Evolutionary conservation across 1,284 basidiomycete genomes (phyloP).

Genomic region (Puccinia polysora): DNA sequence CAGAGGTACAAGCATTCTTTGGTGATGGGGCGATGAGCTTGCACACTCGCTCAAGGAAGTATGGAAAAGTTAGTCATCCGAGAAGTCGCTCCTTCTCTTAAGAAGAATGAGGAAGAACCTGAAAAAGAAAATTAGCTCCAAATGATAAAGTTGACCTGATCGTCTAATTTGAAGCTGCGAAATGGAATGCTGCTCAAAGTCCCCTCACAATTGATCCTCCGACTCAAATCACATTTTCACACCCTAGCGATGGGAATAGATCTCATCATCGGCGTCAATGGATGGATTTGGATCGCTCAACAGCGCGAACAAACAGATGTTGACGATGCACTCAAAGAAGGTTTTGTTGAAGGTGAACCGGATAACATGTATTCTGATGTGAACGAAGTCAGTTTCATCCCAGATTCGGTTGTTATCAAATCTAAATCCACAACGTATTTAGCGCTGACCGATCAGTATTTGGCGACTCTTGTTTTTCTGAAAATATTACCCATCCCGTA

Average conservation of each 20-base stretch:
- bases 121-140: no score
- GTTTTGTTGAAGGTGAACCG: constrained; percentile 20
- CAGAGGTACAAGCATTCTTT: constrained; percentile 95
- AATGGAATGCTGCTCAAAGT: constrained; percentile 85
- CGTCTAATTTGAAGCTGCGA: no score
- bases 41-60: constrained; percentile 90
- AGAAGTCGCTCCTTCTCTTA: neutral
- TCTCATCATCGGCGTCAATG: constrained; percentile 89
- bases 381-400: constrained; percentile 42
- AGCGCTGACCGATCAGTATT: no score
- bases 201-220: constrained; percentile 76
- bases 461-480: no score
- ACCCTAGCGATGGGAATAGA: constrained; percentile 85
- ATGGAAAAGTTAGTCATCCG: constrained; percentile 71
- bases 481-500: no score
- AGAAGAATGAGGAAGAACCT: no score
- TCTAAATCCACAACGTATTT: no score
- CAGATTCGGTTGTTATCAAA: no score
- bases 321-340: constrained; percentile 17
- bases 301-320: neutral
- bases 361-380: constrained; percentile 37
- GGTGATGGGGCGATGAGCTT: constrained; percentile 89
- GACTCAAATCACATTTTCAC: constrained; percentile 92
- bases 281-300: constrained; percentile 81
- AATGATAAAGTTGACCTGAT: no score